Conservation (phyloP, 2,329 filamentous ascomycete genomes). For the Emergomyces pasteurianus region DNA sequence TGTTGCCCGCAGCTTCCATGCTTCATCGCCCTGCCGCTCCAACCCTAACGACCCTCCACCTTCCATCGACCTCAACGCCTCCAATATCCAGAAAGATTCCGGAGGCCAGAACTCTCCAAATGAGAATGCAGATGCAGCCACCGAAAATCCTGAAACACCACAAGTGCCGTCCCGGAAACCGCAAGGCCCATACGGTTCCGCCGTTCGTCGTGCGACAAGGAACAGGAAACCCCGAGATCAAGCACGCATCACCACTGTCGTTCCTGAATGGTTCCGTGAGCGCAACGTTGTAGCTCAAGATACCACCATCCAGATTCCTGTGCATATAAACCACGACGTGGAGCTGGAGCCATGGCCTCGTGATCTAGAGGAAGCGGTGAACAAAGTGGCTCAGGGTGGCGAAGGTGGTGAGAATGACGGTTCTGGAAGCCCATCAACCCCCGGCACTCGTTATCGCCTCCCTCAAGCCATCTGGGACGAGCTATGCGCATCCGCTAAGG, state of each 20-base stretch:
- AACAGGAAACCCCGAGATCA: slow-evolving; percentile 19
- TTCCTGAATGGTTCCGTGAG: slow-evolving; percentile 29
- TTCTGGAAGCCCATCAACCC: slow-evolving; percentile 9
- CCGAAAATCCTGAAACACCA: slow-evolving; percentile 4
- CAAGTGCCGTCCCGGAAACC: slow-evolving; percentile 15
- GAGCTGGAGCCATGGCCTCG: slow-evolving; percentile 16
- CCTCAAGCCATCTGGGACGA: slow-evolving; percentile 35
- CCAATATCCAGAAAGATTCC: slow-evolving; percentile 5
- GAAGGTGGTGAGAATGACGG: slow-evolving; percentile 15
- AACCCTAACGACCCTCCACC: slow-evolving; percentile 20
- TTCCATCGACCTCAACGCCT: slow-evolving; percentile 12
- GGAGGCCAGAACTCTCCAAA: background rate
- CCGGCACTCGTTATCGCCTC: slow-evolving; percentile 19
- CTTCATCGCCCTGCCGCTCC: slow-evolving; percentile 19
- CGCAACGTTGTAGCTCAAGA: slow-evolving; percentile 22
- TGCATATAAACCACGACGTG: slow-evolving; percentile 15
- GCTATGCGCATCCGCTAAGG: slow-evolving; percentile 39
- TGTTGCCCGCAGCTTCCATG: slow-evolving; percentile 22
- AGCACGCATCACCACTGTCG: slow-evolving; percentile 13
- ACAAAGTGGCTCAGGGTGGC: slow-evolving; percentile 15
- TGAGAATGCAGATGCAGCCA: background rate
- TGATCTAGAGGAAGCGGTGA: slow-evolving; percentile 10
- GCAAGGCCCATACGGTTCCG: slow-evolving; percentile 28
- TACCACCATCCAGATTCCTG: slow-evolving; percentile 5
- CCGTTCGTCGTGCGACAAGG: slow-evolving; percentile 26